phyloP scores from a whole-genome alignment of 805 yeast genomes.

The Myxozyma neotropica region DNA sequence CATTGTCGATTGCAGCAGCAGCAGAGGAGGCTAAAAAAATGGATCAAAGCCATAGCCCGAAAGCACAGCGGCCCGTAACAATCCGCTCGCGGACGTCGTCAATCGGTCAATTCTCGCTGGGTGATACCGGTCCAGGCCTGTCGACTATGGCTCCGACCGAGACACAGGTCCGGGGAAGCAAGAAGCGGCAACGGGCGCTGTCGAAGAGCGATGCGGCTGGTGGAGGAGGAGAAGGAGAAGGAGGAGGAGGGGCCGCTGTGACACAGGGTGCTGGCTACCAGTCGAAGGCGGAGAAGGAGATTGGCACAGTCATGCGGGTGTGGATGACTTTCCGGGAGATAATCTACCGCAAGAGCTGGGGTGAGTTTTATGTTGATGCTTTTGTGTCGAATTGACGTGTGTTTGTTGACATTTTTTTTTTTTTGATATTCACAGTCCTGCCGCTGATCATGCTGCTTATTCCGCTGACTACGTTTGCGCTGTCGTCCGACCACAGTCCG shows the following conservation, averaged over 20 bases:
- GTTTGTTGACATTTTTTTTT: too few species aligned
- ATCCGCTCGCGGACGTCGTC: constrained; percentile 56
- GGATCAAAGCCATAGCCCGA: background rate
- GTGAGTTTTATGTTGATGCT: background rate
- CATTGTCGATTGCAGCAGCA: too few species aligned
- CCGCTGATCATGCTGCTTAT: constrained; percentile 25
- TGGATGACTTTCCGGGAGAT: constrained; percentile 62
- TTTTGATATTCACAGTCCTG: too few species aligned
- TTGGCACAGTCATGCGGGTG: constrained; percentile 43
- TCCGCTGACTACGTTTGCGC: constrained; percentile 10
- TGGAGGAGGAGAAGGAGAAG: background rate
- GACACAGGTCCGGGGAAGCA: constrained; percentile 47
- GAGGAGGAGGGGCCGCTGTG: background rate
- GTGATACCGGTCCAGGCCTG: constrained; percentile 69
- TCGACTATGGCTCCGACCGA: constrained; percentile 63
- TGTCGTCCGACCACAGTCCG: constrained; percentile 6
- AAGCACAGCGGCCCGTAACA: background rate
- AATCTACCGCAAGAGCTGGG: constrained; percentile 65
- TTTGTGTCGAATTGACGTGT: too few species aligned
- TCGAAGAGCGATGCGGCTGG: constrained; percentile 1
- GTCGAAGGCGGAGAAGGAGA: background rate
- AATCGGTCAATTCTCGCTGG: constrained; percentile 72
- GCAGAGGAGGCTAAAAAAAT: background rate
- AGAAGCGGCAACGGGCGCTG: constrained; percentile 43
- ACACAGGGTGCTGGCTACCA: background rate